phyloP scores from a whole-genome alignment of 306 rosid species.

The Begonia loranthoides region DNA sequence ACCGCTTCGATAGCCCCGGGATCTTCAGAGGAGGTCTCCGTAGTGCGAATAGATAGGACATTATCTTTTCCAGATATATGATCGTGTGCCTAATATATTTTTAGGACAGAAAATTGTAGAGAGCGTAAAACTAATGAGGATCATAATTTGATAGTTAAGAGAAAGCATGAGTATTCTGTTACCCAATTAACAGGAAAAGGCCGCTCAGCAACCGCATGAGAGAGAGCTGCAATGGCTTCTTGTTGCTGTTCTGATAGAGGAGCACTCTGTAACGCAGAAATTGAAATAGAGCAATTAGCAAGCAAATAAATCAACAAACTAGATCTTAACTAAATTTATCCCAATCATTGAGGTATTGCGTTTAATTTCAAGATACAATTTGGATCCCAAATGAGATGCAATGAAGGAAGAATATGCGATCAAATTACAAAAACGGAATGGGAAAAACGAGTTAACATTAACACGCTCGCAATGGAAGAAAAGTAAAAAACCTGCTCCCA shows the following conservation, averaged over 20 bases:
- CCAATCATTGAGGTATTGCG: no score
- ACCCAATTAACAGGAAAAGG: conserved; percentile 75
- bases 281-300: background rate
- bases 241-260: conserved; percentile 79
- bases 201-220: conserved; percentile 75
- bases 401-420: no score
- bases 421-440: background rate
- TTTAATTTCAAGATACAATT: background rate
- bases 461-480: conserved; percentile 1
- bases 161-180: conserved; percentile 1
- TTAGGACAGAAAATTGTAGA: background rate
- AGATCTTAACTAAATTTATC: conserved; percentile 8
- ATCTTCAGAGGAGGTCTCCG: conserved; percentile 38
- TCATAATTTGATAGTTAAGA: background rate
- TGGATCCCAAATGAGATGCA: background rate
- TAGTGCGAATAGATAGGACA: conserved; percentile 38
- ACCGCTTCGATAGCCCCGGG: conserved; percentile 48
- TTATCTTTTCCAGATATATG: conserved; percentile 32
- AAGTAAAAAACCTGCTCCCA: conserved; percentile 67
- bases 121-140: background rate
- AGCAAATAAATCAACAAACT: background rate
- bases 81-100: conserved; percentile 33
- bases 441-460: conserved; percentile 9
- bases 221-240: conserved; percentile 42
- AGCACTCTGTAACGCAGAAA: conserved; percentile 45